Conservation (phyloP, 1,284 basidiomycete species). For the Farysia itapuensis region DNA sequence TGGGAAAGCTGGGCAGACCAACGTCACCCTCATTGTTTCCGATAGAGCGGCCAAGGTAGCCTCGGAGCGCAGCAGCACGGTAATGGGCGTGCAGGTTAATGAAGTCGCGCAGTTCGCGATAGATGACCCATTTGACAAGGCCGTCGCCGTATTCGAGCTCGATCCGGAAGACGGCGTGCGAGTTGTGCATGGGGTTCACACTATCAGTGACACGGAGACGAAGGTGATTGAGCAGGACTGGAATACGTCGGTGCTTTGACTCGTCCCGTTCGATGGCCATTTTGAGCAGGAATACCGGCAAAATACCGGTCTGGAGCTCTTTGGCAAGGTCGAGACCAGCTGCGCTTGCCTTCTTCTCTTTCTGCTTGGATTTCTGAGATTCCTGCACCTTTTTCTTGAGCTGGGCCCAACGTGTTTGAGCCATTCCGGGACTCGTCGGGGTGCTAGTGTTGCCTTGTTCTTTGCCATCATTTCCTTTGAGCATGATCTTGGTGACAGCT, state of each 20-base stretch:
- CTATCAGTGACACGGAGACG: slow-evolving; percentile 82
- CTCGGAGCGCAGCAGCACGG: slow-evolving; percentile 67
- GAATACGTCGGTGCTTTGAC: slow-evolving; percentile 77
- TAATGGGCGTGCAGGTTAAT: slow-evolving; percentile 88
- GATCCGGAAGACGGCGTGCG: slow-evolving; percentile 83
- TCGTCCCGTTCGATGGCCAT: slow-evolving; percentile 93
- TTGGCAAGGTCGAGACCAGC: slow-evolving; percentile 26
- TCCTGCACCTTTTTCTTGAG: slow-evolving; percentile 43
- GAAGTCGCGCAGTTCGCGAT: slow-evolving; percentile 91
- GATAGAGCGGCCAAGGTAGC: slow-evolving; percentile 44
- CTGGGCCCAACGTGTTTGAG: slow-evolving; percentile 34
- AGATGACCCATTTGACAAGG: slow-evolving; percentile 86
- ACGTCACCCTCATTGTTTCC: slow-evolving; percentile 61
- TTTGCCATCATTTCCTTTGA: slow-evolving; percentile 11
- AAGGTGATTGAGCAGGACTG: slow-evolving; percentile 81
- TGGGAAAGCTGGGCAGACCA: slow-evolving; percentile 87
- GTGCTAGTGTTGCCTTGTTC: slow-evolving; percentile 1
- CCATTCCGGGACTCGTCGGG: slow-evolving; percentile 7
- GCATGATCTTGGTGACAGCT: slow-evolving; percentile 46
- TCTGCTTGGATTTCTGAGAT: slow-evolving; percentile 27
- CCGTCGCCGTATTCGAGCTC: slow-evolving; percentile 97
- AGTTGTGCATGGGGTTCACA: slow-evolving; percentile 74
- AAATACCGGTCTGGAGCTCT: slow-evolving; percentile 37
- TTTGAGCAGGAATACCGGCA: slow-evolving; percentile 64
- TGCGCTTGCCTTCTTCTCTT: slow-evolving; percentile 34